Conservation (phyloP, 2,329 filamentous ascomycete genomes). For the Bipolaris oryzae region DNA sequence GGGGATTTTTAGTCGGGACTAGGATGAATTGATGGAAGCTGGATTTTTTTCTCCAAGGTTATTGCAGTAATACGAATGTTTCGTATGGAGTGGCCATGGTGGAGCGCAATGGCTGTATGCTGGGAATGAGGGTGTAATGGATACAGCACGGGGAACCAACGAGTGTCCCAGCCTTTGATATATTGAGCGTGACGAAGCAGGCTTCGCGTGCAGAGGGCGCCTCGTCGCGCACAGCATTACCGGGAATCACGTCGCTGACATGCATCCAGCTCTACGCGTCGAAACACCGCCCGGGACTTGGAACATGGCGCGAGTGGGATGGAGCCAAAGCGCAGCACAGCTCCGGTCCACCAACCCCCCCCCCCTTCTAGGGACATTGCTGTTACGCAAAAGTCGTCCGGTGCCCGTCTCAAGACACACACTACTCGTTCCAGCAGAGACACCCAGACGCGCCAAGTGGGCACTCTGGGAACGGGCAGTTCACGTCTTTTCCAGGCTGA, state of each 20-base stretch:
- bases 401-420: constrained; percentile 1
- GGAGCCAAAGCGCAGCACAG: background rate
- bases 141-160: background rate
- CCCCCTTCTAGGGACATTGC: constrained; percentile 3
- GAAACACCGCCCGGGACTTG: constrained; percentile 23
- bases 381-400: constrained; percentile 3
- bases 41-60: background rate
- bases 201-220: constrained; percentile 34
- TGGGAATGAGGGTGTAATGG: background rate
- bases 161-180: background rate
- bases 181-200: constrained; percentile 2
- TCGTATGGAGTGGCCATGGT: background rate
- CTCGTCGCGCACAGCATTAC: constrained; percentile 28
- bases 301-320: background rate
- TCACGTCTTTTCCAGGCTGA: constrained; percentile 5
- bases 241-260: constrained; percentile 13
- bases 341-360: constrained; percentile 8
- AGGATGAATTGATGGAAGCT: background rate
- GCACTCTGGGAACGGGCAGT: background rate
- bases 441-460: constrained; percentile 16
- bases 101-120: background rate
- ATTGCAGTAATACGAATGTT: background rate
- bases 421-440: constrained; percentile 4
- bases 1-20: background rate
- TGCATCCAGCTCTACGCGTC: constrained; percentile 24